These are phyloP conservation scores for Delitschia confertaspora DNA, from an alignment of 495 filamentous ascomycete species.

Conservation along the genomic window DNA sequence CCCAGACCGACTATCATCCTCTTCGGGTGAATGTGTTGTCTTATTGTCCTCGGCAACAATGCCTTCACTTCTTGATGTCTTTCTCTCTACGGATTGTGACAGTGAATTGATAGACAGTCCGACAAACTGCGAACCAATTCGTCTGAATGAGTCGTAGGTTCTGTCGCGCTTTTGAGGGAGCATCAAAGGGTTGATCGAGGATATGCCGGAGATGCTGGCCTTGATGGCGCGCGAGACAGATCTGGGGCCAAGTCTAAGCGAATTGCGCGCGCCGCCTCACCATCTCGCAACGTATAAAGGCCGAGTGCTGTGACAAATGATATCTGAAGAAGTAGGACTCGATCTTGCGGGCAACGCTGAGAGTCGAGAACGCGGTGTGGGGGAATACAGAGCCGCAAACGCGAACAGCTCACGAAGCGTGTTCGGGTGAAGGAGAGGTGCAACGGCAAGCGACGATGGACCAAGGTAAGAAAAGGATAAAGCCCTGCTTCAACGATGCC, in stretches of 20 bases:
- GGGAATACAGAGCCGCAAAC: constrained; percentile 6
- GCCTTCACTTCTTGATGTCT: too few species aligned
- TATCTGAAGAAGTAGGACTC: constrained; percentile 5
- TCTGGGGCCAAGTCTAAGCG: constrained; percentile 21
- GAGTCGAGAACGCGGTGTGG: constrained; percentile 14
- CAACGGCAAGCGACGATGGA: background rate
- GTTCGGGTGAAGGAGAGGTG: background rate
- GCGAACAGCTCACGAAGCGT: constrained; percentile 11
- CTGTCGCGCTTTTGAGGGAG: constrained; percentile 39
- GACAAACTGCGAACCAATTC: constrained; percentile 21
- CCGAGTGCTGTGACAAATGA: constrained; percentile 1
- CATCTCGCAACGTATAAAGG: constrained; percentile 8
- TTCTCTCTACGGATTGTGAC: constrained; percentile 17
- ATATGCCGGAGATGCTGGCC: constrained; percentile 68
- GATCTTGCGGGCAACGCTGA: constrained; percentile 1
- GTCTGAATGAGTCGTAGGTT: constrained; percentile 28
- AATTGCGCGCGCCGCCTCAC: constrained; percentile 12
- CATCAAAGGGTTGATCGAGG: constrained; percentile 72
- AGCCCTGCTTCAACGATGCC: too few species aligned
- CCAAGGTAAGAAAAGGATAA: background rate
- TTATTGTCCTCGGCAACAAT: constrained; percentile 24
- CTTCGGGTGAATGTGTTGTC: constrained; percentile 19
- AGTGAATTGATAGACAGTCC: constrained; percentile 18
- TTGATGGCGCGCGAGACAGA: constrained; percentile 35
- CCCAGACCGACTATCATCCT: constrained; percentile 50